A percentile compares a stretch with the other conserved stretches of the same genome.
phyloP scores from a whole-genome alignment of 148 eudicot species.

The Silene conica region DNA sequence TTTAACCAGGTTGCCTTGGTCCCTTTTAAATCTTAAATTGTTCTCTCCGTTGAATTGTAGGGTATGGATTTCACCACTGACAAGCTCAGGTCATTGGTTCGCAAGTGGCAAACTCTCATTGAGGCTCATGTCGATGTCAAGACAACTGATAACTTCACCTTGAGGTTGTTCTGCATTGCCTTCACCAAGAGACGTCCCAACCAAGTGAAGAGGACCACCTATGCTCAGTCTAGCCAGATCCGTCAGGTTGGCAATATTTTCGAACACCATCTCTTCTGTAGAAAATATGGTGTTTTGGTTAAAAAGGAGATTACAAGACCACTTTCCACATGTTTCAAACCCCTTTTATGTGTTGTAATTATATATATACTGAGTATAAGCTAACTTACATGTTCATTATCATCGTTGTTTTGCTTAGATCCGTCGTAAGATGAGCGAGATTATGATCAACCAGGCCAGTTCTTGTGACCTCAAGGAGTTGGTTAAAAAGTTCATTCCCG shows the following conservation, averaged over 20 bases:
- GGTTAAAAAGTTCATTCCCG: slow-evolving; percentile 78
- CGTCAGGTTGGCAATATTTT: slow-evolving; percentile 37
- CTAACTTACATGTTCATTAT: not conserved
- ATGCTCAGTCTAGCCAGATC: slow-evolving; percentile 72
- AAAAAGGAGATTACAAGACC: not conserved
- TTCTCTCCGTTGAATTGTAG: slow-evolving; percentile 17
- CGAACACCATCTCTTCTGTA: not conserved
- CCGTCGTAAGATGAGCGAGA: slow-evolving; percentile 84
- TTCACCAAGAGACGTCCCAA: slow-evolving; percentile 77
- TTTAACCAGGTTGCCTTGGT: no score
- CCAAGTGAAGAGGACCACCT: slow-evolving; percentile 70
- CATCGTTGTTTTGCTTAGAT: slow-evolving; percentile 30
- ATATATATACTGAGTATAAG: not conserved
- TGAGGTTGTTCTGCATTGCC: slow-evolving; percentile 75
- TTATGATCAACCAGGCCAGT: slow-evolving; percentile 76
- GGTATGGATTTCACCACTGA: slow-evolving; percentile 76
- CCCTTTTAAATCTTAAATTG: not conserved
- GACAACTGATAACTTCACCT: slow-evolving; percentile 63
- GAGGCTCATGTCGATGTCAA: slow-evolving; percentile 88
- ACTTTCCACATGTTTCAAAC: not conserved
- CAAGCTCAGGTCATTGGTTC: slow-evolving; percentile 66
- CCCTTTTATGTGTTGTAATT: not conserved
- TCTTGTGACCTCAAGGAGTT: slow-evolving; percentile 79
- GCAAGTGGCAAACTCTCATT: slow-evolving; percentile 71
- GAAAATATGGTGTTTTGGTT: slow-evolving; percentile 45